Percentiles rank a stretch among this genome's conserved stretches.
phyloP scores from a whole-genome alignment of 2,329 filamentous ascomycete genomes.

The Claviceps purpurea region DNA sequence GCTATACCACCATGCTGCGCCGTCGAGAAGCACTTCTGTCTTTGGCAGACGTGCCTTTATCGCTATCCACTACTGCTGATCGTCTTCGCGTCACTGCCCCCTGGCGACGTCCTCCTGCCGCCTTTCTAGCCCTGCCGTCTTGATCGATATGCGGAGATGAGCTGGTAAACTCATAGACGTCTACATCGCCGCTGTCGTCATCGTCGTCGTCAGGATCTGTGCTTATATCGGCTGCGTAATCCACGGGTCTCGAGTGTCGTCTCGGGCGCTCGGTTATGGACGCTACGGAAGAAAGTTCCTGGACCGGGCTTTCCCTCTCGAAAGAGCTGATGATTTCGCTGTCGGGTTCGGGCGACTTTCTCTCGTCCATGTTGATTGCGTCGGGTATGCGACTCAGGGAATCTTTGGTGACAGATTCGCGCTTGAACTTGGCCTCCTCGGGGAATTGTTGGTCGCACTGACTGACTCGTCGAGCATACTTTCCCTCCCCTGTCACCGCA shows the following conservation, averaged over 20 bases:
- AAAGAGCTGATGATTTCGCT: slow-evolving; percentile 25
- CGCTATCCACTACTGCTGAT: slow-evolving; percentile 25
- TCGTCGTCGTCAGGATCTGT: slow-evolving; percentile 3
- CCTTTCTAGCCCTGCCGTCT: slow-evolving; percentile 14
- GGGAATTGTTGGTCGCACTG: slow-evolving; percentile 15
- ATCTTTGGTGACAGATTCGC: slow-evolving; percentile 17
- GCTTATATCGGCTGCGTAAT: slow-evolving; percentile 3
- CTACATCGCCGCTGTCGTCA: slow-evolving; percentile 18
- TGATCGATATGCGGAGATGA: slow-evolving; percentile 29
- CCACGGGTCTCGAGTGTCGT: slow-evolving; percentile 17
- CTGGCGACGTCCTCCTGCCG: slow-evolving; percentile 17
- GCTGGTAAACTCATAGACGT: slow-evolving; percentile 42
- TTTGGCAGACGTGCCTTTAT: slow-evolving; percentile 16
- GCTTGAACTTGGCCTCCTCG: slow-evolving; percentile 19
- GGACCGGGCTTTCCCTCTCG: slow-evolving; percentile 23
- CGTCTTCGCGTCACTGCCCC: slow-evolving; percentile 23
- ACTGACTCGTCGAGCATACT: slow-evolving; percentile 31
- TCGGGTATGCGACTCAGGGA: slow-evolving; percentile 18
- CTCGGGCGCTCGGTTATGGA: slow-evolving; percentile 25
- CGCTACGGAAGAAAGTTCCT: slow-evolving; percentile 19
- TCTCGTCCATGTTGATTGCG: background rate
- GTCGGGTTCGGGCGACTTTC: slow-evolving; percentile 9
- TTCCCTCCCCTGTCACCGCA: slow-evolving; percentile 55
- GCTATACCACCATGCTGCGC: slow-evolving; percentile 46
- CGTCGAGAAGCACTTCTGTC: slow-evolving; percentile 28